These are phyloP conservation scores for Rhynchospora tenuis DNA, from an alignment of 176 grass and related monocot species.

Conservation along the genomic window DNA sequence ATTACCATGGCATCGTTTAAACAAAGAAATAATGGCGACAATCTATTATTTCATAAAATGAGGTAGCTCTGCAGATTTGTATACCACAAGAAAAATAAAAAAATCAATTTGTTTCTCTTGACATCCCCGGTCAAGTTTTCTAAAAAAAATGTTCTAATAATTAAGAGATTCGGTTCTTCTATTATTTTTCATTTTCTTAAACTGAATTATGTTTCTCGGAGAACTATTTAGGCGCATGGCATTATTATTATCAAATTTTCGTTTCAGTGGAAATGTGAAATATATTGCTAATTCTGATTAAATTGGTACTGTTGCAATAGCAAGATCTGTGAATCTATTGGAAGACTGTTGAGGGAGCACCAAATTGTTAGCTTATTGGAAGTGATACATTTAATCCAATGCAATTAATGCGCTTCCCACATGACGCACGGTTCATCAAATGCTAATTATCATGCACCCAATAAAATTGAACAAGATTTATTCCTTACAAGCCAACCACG, in stretches of 20 bases:
- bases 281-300: neutral
- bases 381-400: neutral
- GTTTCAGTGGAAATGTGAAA: neutral
- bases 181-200: neutral
- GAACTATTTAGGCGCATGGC: neutral
- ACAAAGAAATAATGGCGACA: too few species aligned
- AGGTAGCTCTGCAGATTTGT: too few species aligned
- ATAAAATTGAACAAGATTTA: neutral
- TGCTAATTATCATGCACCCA: neutral
- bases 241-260: neutral
- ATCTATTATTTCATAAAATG: too few species aligned
- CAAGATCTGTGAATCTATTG: neutral
- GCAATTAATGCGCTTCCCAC: neutral
- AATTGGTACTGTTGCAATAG: neutral
- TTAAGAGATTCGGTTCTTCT: neutral
- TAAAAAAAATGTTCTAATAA: too few species aligned
- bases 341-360: neutral
- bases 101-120: too few species aligned
- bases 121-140: too few species aligned
- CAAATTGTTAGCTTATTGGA: neutral
- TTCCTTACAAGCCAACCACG: neutral
- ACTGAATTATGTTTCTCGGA: neutral
- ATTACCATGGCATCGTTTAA: too few species aligned
- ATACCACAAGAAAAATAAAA: too few species aligned
- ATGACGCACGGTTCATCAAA: neutral